phyloP scores from a whole-genome alignment of 257 asterid species.

The Solanum pinnatisectum region DNA sequence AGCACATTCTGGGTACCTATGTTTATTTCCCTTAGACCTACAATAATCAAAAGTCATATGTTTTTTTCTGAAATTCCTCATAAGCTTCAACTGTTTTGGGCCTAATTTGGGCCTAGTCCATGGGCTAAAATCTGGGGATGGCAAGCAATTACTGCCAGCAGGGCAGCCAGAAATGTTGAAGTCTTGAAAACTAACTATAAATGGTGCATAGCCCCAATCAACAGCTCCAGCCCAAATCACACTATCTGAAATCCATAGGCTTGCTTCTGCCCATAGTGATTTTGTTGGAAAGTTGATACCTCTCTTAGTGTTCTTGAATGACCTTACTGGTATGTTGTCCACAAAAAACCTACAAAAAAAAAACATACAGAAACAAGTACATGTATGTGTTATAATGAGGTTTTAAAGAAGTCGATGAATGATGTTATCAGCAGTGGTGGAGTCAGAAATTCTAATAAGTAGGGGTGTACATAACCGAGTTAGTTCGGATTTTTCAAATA shows the following conservation, averaged over 20 bases:
- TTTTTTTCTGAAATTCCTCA: not conserved
- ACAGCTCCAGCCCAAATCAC: not conserved
- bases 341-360: not conserved
- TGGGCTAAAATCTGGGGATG: not conserved
- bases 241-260: slow-evolving; percentile 1
- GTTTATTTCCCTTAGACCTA: not conserved
- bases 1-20: not conserved
- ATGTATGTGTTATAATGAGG: not conserved
- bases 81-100: not conserved
- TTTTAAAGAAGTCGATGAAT: not conserved
- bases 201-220: slow-evolving; percentile 6
- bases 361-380: not conserved
- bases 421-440: not conserved
- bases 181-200: not conserved
- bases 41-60: not conserved
- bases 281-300: not conserved
- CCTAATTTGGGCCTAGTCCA: not conserved
- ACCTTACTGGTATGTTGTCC: not conserved
- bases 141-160: not conserved
- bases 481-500: too few relatives aligned
- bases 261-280: slow-evolving; percentile 1
- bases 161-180: slow-evolving; percentile 6
- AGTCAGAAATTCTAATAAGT: not conserved
- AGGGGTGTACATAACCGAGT: too few relatives aligned
- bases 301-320: not conserved